Evolutionary conservation across 129 eudicot species (phyloP), one percentile per base, ranked within the genome.

Genomic region (Logfia minima): DNA sequence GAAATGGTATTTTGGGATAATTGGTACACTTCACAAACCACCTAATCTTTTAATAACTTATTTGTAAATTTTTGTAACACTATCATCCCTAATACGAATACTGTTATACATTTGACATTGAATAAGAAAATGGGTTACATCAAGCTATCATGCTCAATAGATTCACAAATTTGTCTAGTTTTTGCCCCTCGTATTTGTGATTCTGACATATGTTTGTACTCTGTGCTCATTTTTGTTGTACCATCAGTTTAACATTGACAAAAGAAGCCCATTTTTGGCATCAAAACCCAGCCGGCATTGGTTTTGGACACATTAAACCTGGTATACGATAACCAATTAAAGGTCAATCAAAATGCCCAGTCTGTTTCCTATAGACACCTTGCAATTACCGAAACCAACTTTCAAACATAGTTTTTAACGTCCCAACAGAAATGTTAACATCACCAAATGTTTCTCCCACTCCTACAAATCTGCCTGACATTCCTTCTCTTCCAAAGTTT

Each of bases 401-500:
- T 39, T 61, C 67, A 60, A 26, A 55, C 59, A 11, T n/a, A 7
- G 55, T 13, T 48, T 48, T 48, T 48, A 48, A 48, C 78, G 21
- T 63, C 71, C 29, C 37, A 56, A 64, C 51, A 17, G 1, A 29
- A 68, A 41, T 23, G 14, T 21, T 41, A 31, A 68, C 61, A 41
- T 79, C 83, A 79, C 37, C 28, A 60, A 2, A 68, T 59, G 14
- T 32, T 48, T 23, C 23, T 37, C 5, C 0, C 32, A 21, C 8
- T 39, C 0, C 29, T 80, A 74, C 35, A 80, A 66, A 80, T 80
- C 39, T 41, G 76, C 80, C 76, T 76, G 59, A 62, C 26, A 34
- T 75, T 43, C 80, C 84, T 68, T 81, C 55, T 58, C 56, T 75
- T 75, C 71, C 80, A 68, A 81, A 81, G 75, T 81, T 81, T 81